phyloP scores from a whole-genome alignment of 495 filamentous ascomycete genomes.

The Xylaria nigripes region DNA sequence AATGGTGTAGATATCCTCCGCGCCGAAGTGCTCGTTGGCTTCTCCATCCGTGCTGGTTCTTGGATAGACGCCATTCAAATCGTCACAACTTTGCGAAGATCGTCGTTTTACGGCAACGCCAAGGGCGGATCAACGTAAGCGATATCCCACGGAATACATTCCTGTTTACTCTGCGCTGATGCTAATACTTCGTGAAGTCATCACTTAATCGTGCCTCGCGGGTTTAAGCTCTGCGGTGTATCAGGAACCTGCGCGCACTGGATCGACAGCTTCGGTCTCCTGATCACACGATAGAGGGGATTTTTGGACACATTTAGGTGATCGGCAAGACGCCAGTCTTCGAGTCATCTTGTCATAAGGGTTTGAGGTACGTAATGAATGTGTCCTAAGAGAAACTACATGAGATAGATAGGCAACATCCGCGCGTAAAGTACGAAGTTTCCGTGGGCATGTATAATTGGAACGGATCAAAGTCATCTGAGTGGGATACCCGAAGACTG shows the following conservation, averaged over 20 bases:
- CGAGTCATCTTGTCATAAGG: neutral
- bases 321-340: neutral
- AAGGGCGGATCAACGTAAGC: conserved; percentile 70
- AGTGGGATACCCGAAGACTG: conserved; percentile 4
- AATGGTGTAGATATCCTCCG: conserved; percentile 58
- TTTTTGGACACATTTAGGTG: neutral
- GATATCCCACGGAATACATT: neutral
- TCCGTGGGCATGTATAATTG: conserved; percentile 4
- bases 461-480: neutral
- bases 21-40: conserved; percentile 82
- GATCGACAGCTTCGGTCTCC: conserved; percentile 82
- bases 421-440: neutral
- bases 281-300: conserved; percentile 60
- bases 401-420: neutral
- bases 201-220: conserved; percentile 81
- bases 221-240: conserved; percentile 81
- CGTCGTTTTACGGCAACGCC: conserved; percentile 75
- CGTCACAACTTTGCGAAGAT: conserved; percentile 81
- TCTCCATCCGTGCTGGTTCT: conserved; percentile 68
- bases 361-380: neutral
- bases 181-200: conserved; percentile 47
- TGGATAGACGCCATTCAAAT: conserved; percentile 93
- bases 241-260: conserved; percentile 74
- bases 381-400: neutral
- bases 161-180: neutral